Percentiles rank a stretch among this genome's conserved stretches.
Evolutionary conservation across 2,329 filamentous ascomycete species (phyloP).

Genomic region (Paramyrothecium sp.): DNA sequence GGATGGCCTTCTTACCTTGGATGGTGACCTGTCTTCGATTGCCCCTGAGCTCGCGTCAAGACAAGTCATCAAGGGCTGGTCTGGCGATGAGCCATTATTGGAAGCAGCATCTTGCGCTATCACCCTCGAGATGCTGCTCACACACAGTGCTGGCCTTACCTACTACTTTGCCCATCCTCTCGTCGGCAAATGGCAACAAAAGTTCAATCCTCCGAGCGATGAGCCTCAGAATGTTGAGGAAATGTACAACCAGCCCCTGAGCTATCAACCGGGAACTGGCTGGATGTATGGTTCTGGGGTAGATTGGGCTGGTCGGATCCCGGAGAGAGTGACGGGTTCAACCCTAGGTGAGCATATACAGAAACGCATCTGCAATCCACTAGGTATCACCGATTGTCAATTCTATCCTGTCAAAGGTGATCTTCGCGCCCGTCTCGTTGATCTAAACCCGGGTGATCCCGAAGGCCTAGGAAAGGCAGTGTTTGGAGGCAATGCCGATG

Average conservation of each 20-base stretch:
- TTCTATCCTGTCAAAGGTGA: constrained; percentile 37
- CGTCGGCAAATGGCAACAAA: constrained; percentile 32
- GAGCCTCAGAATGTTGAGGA: constrained; percentile 35
- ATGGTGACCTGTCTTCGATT: constrained; percentile 40
- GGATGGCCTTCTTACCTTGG: constrained; percentile 43
- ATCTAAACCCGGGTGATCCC: constrained; percentile 35
- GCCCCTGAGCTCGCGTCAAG: constrained; percentile 47
- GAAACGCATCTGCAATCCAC: constrained; percentile 40
- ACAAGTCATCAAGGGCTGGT: constrained; percentile 45
- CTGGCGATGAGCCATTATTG: constrained; percentile 36
- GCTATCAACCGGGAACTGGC: constrained; percentile 47
- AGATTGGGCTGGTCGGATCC: constrained; percentile 52
- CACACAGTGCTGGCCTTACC: constrained; percentile 46
- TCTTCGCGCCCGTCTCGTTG: constrained; percentile 30
- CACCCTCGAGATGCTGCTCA: constrained; percentile 49
- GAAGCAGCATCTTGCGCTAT: constrained; percentile 33
- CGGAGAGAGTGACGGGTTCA: constrained; percentile 44
- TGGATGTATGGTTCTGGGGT: constrained; percentile 50
- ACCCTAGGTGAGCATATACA: constrained; percentile 42
- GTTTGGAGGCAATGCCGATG: constrained; percentile 27
- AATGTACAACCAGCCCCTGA: constrained; percentile 40
- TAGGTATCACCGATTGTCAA: constrained; percentile 37
- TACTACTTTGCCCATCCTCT: constrained; percentile 42
- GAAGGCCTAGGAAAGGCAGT: constrained; percentile 31
- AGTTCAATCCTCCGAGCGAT: constrained; percentile 18